phyloP scores from a whole-genome alignment of 768 basidiomycete species.

The Suillus brevipes region DNA sequence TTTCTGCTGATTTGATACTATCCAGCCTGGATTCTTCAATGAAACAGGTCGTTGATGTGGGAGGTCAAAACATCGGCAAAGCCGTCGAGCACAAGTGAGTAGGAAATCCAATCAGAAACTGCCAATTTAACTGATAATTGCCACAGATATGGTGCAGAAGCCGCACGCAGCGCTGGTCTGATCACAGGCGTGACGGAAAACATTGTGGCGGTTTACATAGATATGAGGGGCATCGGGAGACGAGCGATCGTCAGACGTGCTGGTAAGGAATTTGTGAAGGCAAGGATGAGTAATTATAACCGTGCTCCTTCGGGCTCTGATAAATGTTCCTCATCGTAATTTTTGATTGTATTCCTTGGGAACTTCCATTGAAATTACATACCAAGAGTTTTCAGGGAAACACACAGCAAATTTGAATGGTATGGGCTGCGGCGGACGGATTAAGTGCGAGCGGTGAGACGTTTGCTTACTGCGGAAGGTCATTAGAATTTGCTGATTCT shows the following conservation, averaged over 20 bases:
- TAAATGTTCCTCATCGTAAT: neutral
- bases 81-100: conserved; percentile 59
- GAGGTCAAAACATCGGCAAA: conserved; percentile 47
- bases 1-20: conserved; percentile 66
- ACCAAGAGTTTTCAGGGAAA: too few relatives aligned
- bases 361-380: too few relatives aligned
- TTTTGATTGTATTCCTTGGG: neutral
- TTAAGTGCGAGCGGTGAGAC: too few relatives aligned
- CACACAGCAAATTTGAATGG: too few relatives aligned
- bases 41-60: conserved; percentile 50
- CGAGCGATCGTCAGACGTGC: conserved; percentile 65
- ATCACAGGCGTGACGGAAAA: conserved; percentile 68
- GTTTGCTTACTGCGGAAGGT: too few relatives aligned
- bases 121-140: neutral
- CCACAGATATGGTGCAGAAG: conserved; percentile 60
- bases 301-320: neutral
- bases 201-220: conserved; percentile 75
- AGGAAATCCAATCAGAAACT: neutral
- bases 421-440: too few relatives aligned
- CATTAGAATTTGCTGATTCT: too few relatives aligned
- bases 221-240: conserved; percentile 70
- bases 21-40: conserved; percentile 63
- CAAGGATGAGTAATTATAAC: conserved; percentile 25
- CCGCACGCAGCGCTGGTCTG: conserved; percentile 56
- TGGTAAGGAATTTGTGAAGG: conserved; percentile 58